These are phyloP conservation scores for Fraxinus angustifolia DNA, from an alignment of 305 asterid genomes.

Conservation along the genomic window DNA sequence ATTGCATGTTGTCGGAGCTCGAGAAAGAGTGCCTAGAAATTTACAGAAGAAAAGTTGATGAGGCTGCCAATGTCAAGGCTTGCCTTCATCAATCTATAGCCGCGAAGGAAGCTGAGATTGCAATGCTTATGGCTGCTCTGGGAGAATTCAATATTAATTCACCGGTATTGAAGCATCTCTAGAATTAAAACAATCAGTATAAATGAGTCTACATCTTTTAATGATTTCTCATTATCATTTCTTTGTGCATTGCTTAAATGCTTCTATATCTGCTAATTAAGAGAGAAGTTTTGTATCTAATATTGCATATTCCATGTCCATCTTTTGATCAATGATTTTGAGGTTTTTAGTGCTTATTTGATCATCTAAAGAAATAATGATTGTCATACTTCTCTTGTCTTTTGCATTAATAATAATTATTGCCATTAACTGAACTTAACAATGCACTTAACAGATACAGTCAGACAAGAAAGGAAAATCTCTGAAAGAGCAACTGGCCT, in stretches of 20 bases:
- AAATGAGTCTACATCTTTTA: background rate
- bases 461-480: slow-evolving; percentile 53
- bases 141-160: slow-evolving; percentile 57
- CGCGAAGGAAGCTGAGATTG: slow-evolving; percentile 86
- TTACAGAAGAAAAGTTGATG: slow-evolving; percentile 76
- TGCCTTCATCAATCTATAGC: slow-evolving; percentile 77
- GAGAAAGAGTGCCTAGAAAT: slow-evolving; percentile 81
- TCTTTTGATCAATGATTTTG: background rate
- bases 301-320: background rate
- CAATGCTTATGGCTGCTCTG: slow-evolving; percentile 77
- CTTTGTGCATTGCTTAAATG: background rate
- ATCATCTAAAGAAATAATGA: background rate
- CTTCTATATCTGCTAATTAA: background rate
- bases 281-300: background rate
- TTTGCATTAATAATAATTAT: background rate
- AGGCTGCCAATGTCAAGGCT: slow-evolving; percentile 69
- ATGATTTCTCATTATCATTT: background rate
- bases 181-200: slow-evolving; percentile 3
- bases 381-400: background rate
- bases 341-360: background rate
- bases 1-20: slow-evolving; percentile 66
- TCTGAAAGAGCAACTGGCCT: slow-evolving; percentile 66
- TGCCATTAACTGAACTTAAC: background rate
- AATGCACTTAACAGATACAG: slow-evolving; percentile 37
- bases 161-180: slow-evolving; percentile 42